Evolutionary conservation across 2,329 filamentous ascomycete species (phyloP), one percentile per base, ranked within the genome.

Genomic region (Aspergillus novoparasiticus): DNA sequence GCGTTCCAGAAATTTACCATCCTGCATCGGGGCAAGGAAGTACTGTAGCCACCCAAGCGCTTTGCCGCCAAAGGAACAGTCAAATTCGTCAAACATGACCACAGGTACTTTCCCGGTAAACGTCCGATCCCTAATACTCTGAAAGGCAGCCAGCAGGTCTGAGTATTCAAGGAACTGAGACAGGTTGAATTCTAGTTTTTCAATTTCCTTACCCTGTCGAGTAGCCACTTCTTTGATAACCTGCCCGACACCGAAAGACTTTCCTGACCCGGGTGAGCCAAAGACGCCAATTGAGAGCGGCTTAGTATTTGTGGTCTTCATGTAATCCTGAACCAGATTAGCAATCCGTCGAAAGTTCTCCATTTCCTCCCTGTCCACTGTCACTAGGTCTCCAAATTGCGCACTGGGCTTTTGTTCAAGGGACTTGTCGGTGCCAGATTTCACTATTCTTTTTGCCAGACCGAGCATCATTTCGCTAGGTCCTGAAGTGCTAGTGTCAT

Each of bases 271-370:
- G 3, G 59, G 59, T 8, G 30, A n/a, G 12, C 59, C 59, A 34
- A 61, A 61, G 9, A 39, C 59, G 6, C 59, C 59, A 26, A 60
- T 60, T 8, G 34, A 60, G 8, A 60, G 39, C 23, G 59, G 59
- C 8, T 45, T 45, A 0, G 30, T 32, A 8, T 32, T 8, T 1
- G 30, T 8, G 9, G 30, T 32, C 30, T 11, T 32, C 30, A 32
- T 32, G 3, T 32, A 32, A 0, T 32, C 30, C 30, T 11, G 30
- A 8, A 32, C 30, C 1, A 32, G 30, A 32, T 32, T 32, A 10
- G 30, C 30, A 9, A 32, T 32, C 30, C 30, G 2, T 32, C 30
- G 30, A 32, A 32, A 32, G 8, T 32, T 32, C 30, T 32, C 30
- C 30, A 32, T 32, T 32, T 32, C 30, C 30, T 32, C 30, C 9